Evolutionary conservation across 2,329 filamentous ascomycete species (phyloP).

Genomic region (Phaeosphaeria sp.): DNA sequence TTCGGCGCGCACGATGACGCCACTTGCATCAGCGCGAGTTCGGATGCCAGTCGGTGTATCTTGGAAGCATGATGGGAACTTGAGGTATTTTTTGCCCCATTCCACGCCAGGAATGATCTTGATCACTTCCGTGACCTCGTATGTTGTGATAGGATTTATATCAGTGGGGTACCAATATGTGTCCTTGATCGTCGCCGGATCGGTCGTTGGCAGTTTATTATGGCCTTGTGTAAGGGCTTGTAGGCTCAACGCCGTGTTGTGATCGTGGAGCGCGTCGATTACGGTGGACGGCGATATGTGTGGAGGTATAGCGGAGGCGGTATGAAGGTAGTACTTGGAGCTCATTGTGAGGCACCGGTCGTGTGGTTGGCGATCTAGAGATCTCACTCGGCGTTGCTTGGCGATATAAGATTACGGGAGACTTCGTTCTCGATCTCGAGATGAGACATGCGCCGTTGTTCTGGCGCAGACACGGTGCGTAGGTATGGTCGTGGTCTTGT

Average conservation of each 20-base stretch:
- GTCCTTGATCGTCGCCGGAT: constrained; percentile 35
- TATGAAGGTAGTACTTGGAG: constrained; percentile 43
- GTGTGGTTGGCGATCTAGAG: not conserved
- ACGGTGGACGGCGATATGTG: constrained; percentile 32
- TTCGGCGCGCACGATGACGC: constrained; percentile 40
- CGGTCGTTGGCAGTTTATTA: constrained; percentile 30
- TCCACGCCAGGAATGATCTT: constrained; percentile 38
- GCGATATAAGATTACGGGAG: not conserved
- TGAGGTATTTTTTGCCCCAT: constrained; percentile 39
- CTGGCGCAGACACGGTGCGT: not conserved
- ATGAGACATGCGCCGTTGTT: not conserved
- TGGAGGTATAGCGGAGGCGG: constrained; percentile 36
- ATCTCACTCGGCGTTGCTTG: not conserved
- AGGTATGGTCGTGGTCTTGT: not conserved
- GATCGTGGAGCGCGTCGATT: constrained; percentile 43
- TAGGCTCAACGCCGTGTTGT: constrained; percentile 41
- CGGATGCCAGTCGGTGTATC: constrained; percentile 42
- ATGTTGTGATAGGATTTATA: constrained; percentile 32
- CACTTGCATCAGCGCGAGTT: constrained; percentile 39
- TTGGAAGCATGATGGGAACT: constrained; percentile 41
- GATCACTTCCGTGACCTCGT: constrained; percentile 41
- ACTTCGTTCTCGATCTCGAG: not conserved
- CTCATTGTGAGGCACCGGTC: constrained; percentile 18
- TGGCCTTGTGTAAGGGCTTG: constrained; percentile 43
- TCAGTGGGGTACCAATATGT: constrained; percentile 46